A percentile compares a stretch with the other conserved stretches of the same genome.
Evolutionary conservation across 148 eudicot genomes (phyloP).

Genomic region (Cornus florida): DNA sequence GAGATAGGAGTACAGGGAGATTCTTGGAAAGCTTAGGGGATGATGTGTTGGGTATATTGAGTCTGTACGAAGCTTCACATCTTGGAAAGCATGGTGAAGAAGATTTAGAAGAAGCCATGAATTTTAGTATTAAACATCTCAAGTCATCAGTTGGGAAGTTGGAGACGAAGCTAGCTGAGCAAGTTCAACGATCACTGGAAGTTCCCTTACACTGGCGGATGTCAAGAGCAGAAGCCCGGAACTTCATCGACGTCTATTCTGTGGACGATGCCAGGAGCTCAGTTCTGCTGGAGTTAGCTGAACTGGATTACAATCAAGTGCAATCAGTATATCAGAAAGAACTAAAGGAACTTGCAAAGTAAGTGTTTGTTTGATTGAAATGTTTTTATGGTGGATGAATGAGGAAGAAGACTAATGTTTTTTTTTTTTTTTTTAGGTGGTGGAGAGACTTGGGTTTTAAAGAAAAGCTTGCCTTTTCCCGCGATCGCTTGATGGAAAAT

Average conservation of each 20-base stretch:
- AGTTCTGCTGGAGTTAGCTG: neutral
- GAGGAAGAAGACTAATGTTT: too few species aligned
- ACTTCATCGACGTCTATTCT: neutral
- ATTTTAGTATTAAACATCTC: constrained; percentile 4
- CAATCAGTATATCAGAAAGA: constrained; percentile 15
- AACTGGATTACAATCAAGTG: constrained; percentile 19
- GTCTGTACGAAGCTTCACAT: constrained; percentile 13
- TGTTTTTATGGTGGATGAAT: too few species aligned
- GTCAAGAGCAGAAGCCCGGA: constrained; percentile 6
- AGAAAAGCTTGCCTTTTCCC: constrained; percentile 3
- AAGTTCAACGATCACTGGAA: constrained; percentile 11
- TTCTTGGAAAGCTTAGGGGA: neutral
- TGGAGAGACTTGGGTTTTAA: constrained; percentile 14
- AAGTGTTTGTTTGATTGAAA: neutral
- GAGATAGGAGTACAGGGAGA: neutral
- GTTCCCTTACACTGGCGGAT: constrained; percentile 12
- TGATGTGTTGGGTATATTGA: neutral
- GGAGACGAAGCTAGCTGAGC: neutral
- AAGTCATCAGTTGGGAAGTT: neutral
- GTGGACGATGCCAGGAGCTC: neutral
- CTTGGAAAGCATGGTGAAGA: neutral
- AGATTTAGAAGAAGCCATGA: constrained; percentile 14
- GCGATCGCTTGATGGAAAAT: constrained; percentile 22
- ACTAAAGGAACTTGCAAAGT: constrained; percentile 8
- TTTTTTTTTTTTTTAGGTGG: constrained; percentile 3